Conservation (phyloP, 148 eudicot species). For the Simmondsia chinensis region DNA sequence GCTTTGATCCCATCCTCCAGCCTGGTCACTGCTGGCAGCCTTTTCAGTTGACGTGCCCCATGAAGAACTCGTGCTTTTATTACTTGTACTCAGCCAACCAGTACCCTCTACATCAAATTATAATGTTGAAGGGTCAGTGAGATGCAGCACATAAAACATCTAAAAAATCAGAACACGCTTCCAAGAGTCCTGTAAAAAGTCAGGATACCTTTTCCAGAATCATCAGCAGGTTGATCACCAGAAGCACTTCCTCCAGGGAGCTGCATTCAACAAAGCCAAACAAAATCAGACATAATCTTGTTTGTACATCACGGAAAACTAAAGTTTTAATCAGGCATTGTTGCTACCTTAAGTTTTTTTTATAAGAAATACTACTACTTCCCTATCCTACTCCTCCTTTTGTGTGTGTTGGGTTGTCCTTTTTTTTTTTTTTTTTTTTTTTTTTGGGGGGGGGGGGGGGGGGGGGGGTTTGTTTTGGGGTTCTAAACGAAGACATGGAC, state of each 20-base stretch:
- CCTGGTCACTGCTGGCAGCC: conserved; percentile 16
- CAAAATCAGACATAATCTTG: no score
- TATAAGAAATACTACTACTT: no score
- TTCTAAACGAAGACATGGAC: not conserved
- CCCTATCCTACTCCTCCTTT: no score
- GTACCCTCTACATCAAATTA: conserved; percentile 23
- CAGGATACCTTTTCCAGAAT: conserved; percentile 33
- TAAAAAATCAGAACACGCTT: not conserved
- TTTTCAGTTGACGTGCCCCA: conserved; percentile 36
- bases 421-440: no score
- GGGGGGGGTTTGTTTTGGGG: not conserved
- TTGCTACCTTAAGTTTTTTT: no score
- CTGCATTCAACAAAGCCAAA: conserved; percentile 32
- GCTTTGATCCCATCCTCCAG: conserved; percentile 24
- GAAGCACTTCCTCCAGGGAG: conserved; percentile 29
- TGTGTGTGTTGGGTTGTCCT: no score
- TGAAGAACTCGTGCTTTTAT: conserved; percentile 18
- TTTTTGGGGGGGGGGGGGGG: not conserved
- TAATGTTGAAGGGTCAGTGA: no score
- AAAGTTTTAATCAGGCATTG: no score
- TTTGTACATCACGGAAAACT: no score
- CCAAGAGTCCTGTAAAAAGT: not conserved
- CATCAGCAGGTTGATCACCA: conserved; percentile 18
- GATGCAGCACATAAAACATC: not conserved
- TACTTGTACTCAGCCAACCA: conserved; percentile 47